Percentiles rank a stretch among this genome's conserved stretches.
Conservation (phyloP, 768 basidiomycete species). For the Boletus sp. region DNA sequence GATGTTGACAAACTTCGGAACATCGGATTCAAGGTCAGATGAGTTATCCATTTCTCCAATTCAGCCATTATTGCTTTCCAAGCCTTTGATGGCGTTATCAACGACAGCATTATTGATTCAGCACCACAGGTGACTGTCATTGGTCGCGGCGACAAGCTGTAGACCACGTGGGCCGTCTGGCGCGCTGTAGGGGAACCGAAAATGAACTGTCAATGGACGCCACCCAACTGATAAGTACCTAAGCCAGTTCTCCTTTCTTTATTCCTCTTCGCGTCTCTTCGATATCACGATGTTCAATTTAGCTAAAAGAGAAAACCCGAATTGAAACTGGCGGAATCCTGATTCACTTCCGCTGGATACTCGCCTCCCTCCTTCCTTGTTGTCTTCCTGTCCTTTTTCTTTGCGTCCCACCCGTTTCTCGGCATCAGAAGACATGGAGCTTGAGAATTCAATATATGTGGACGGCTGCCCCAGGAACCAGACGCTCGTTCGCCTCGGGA, state of each 20-base stretch:
- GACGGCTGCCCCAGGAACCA: background rate
- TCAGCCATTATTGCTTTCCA: background rate
- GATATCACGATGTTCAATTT: slow-evolving; percentile 10
- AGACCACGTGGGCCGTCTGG: slow-evolving; percentile 3
- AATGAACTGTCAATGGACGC: slow-evolving; percentile 1
- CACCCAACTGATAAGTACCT: slow-evolving; percentile 11
- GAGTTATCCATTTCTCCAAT: background rate
- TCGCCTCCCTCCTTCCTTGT: background rate
- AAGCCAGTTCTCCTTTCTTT: background rate
- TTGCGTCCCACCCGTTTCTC: background rate
- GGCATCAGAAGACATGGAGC: background rate
- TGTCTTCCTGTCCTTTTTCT: too few species aligned
- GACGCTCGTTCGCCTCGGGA: background rate
- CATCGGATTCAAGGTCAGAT: slow-evolving; percentile 84
- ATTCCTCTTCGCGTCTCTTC: background rate
- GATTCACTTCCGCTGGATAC: background rate
- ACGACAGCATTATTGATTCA: slow-evolving; percentile 2
- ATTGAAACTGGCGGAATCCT: background rate
- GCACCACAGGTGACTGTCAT: slow-evolving; percentile 52
- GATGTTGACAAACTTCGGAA: slow-evolving; percentile 74
- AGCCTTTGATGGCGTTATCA: slow-evolving; percentile 9
- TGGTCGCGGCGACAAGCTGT: slow-evolving; percentile 50
- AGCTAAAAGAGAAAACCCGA: slow-evolving; percentile 5
- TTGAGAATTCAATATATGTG: background rate
- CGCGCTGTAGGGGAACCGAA: background rate